A percentile compares a stretch with the other conserved stretches of the same genome.
phyloP scores from a whole-genome alignment of 106 monocot species.

The Vanilla planifolia region DNA sequence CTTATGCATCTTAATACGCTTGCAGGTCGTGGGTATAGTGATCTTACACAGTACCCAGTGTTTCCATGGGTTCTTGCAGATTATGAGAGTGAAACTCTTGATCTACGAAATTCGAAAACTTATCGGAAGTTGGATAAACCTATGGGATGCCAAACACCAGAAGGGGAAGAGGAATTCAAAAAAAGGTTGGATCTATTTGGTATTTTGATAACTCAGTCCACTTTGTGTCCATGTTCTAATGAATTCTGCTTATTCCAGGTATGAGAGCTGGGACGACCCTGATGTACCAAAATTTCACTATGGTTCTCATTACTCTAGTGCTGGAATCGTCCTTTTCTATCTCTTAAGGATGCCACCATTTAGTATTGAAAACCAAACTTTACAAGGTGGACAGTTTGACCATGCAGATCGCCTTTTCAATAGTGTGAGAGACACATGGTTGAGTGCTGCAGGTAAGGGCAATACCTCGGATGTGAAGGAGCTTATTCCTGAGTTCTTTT shows the following conservation, averaged over 20 bases:
- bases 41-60: slow-evolving; percentile 99
- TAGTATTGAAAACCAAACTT: slow-evolving; percentile 84
- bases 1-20: slow-evolving; percentile 99
- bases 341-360: slow-evolving; percentile 89
- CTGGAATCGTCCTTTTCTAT: slow-evolving; percentile 97
- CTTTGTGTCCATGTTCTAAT: too few species aligned
- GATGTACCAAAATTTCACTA: slow-evolving; percentile 99
- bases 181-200: slow-evolving; percentile 52
- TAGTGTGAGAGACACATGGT: slow-evolving; percentile 88
- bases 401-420: slow-evolving; percentile 97
- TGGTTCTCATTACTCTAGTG: slow-evolving; percentile 98
- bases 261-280: slow-evolving; percentile 98
- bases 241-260: slow-evolving; percentile 36
- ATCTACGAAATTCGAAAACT: slow-evolving; percentile 59
- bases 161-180: slow-evolving; percentile 88
- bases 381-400: slow-evolving; percentile 97
- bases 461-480: slow-evolving; percentile 99
- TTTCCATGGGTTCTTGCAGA: slow-evolving; percentile 99
- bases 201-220: not conserved
- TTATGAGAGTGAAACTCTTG: slow-evolving; percentile 83
- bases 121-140: slow-evolving; percentile 96
- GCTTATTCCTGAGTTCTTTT: slow-evolving; percentile 94
- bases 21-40: slow-evolving; percentile 98
- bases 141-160: slow-evolving; percentile 94
- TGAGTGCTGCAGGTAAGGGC: slow-evolving; percentile 89